Percentiles rank a stretch among this genome's conserved stretches.
These are phyloP conservation scores for Penicillium sp. DNA, from an alignment of 2,329 filamentous ascomycete species.

Conservation along the genomic window DNA sequence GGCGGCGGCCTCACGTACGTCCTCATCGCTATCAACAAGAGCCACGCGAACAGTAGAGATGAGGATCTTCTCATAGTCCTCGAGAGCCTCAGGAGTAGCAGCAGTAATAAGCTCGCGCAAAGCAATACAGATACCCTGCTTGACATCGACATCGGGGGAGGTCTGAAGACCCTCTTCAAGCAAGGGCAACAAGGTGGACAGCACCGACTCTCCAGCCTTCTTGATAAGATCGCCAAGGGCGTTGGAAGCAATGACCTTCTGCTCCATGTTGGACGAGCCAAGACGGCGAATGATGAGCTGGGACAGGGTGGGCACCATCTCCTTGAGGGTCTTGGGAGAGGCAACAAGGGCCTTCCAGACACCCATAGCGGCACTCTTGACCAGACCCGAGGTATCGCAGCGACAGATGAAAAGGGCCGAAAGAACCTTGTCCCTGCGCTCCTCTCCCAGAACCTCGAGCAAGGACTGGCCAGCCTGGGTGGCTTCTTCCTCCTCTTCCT, in stretches of 20 bases:
- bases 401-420: constrained; percentile 98
- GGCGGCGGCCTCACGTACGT: constrained; percentile 92
- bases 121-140: constrained; percentile 96
- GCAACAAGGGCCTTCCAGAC: constrained; percentile 98
- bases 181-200: constrained; percentile 85
- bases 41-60: constrained; percentile 94
- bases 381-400: constrained; percentile 91
- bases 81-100: constrained; percentile 83
- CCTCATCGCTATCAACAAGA: constrained; percentile 84
- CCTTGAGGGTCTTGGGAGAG: constrained; percentile 88
- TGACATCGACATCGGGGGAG: constrained; percentile 88
- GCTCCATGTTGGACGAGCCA: constrained; percentile 95
- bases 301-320: constrained; percentile 91
- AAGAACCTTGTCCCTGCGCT: constrained; percentile 94
- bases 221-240: constrained; percentile 95
- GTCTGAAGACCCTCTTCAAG: constrained; percentile 88
- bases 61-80: constrained; percentile 93
- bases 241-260: constrained; percentile 98
- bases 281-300: constrained; percentile 93
- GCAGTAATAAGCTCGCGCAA: constrained; percentile 91
- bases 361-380: constrained; percentile 84
- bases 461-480: constrained; percentile 92
- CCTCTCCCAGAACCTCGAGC: constrained; percentile 90
- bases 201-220: constrained; percentile 92
- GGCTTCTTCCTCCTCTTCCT: constrained; percentile 76